Evolutionary conservation across 2,329 filamentous ascomycete species (phyloP), one percentile per base, ranked within the genome.

Genomic region (Helicocarpus griseus): DNA sequence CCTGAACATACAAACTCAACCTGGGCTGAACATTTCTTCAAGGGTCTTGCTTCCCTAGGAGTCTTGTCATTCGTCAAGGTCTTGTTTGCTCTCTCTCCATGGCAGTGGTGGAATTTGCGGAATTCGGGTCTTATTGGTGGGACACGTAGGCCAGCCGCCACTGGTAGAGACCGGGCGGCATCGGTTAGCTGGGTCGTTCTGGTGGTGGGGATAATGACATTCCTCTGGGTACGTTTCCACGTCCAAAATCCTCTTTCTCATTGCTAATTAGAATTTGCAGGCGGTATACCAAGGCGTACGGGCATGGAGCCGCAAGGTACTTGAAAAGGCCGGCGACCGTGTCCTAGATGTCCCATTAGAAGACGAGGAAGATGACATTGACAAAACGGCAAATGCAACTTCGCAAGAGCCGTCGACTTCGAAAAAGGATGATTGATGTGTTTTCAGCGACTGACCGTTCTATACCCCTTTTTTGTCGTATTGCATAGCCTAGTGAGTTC

Each of bases 21-120:
- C 1, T 97, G 91, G 91, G 61, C 75, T 5, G 82, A 87, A 60
- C 93, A 98, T 65, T 93, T 96, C 59, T 57, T 86, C 53, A 96
- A 96, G 68, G 93, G 93, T 0, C 77, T 96, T 58, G 84, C 91
- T n/a, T 91, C 88, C 4, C 77, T 97, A 47, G 93, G 93, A 6
- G 72, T 97, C 5, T 72, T 97, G 17, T 90, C 91, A 0, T 86
- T 95, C 54, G 66, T 89, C 52, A 95, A 95, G 69, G 85, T 86
- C 26, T 74, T 94, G 49, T 70, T 94, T 47, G 79, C 83, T 14
- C 74, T 89, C 63, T 84, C 81, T 13, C 81, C 91, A 1, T 89
- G 83, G 72, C 79, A 88, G 50, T 89, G 84, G 79, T 86, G 82
- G 74, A 86, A 87, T 62, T 63, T 94, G 44, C 79, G 89, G 22